Percentiles rank a stretch among this genome's conserved stretches.
These are phyloP conservation scores for Globisporangium recalcitrans DNA, from an alignment of 352 stramenopile genomes.

Conservation along the genomic window DNA sequence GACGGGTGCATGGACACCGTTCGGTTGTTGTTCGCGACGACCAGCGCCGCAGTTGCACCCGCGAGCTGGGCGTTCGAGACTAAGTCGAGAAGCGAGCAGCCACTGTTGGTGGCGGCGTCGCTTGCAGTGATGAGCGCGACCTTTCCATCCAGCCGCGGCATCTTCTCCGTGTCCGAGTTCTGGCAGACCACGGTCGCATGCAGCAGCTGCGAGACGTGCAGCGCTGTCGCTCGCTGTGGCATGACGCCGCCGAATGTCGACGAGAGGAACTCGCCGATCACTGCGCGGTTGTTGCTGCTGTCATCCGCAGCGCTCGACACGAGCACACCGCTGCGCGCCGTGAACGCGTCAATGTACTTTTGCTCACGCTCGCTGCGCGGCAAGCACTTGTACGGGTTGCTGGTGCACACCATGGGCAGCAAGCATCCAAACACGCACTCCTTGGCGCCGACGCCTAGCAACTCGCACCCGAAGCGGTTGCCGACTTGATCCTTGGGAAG, in stretches of 20 bases:
- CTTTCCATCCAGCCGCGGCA: conserved; percentile 21
- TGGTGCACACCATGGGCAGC: conserved; percentile 52
- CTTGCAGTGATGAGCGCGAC: conserved; percentile 28
- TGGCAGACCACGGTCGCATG: conserved; percentile 26
- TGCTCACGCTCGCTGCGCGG: conserved; percentile 22
- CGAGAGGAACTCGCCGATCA: conserved; percentile 42
- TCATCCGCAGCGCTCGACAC: conserved; percentile 8
- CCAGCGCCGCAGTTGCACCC: conserved; percentile 32
- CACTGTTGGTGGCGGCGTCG: neutral
- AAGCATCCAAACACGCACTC: conserved; percentile 39
- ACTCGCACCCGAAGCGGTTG: conserved; percentile 39
- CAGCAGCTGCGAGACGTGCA: conserved; percentile 21
- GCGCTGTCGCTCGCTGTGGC: conserved; percentile 15
- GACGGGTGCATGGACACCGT: conserved; percentile 28
- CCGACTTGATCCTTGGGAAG: conserved; percentile 25
- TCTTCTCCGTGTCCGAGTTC: conserved; percentile 12
- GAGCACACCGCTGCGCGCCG: conserved; percentile 34
- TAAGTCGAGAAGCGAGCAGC: conserved; percentile 36
- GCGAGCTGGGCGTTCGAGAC: conserved; percentile 41
- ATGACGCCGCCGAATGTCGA: conserved; percentile 48
- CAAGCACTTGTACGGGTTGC: conserved; percentile 40
- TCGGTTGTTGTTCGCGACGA: conserved; percentile 22
- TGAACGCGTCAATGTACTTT: conserved; percentile 32
- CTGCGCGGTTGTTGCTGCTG: conserved; percentile 8
- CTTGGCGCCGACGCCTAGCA: conserved; percentile 11